Percentiles rank a stretch among this genome's conserved stretches.
Evolutionary conservation across 2,329 filamentous ascomycete genomes (phyloP).

Genomic region (Aspergillus sp.): DNA sequence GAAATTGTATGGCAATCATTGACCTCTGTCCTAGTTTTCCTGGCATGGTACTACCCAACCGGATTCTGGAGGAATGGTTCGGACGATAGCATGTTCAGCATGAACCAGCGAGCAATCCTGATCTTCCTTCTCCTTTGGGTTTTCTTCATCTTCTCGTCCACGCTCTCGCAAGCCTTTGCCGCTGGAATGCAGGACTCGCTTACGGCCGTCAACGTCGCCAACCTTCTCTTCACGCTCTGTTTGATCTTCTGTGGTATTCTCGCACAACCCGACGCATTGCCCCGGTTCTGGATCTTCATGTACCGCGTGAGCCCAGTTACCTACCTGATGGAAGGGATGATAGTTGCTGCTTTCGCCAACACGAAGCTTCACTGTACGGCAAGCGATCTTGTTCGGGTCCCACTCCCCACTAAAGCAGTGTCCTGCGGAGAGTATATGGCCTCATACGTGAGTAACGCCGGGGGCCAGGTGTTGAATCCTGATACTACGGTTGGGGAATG

Average conservation of each 20-base stretch:
- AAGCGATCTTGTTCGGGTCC: slow-evolving; percentile 32
- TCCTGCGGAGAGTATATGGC: slow-evolving; percentile 54
- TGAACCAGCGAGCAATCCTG: slow-evolving; percentile 58
- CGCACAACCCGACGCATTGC: slow-evolving; percentile 57
- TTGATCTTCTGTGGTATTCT: slow-evolving; percentile 57
- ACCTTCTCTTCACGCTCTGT: slow-evolving; percentile 59
- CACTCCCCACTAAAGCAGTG: slow-evolving; percentile 59
- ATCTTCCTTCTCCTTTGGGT: slow-evolving; percentile 65
- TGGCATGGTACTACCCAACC: slow-evolving; percentile 68
- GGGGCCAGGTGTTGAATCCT: slow-evolving; percentile 47
- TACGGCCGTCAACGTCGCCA: slow-evolving; percentile 64
- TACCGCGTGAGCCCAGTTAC: slow-evolving; percentile 68
- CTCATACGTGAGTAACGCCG: slow-evolving; percentile 34
- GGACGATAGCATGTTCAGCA: slow-evolving; percentile 31
- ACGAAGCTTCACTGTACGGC: slow-evolving; percentile 28
- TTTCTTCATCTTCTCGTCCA: slow-evolving; percentile 69
- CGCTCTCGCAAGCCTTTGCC: slow-evolving; percentile 73
- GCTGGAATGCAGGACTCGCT: slow-evolving; percentile 67
- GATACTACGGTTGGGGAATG: slow-evolving; percentile 45
- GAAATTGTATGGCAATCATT: slow-evolving; percentile 68
- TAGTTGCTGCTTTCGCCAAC: slow-evolving; percentile 39
- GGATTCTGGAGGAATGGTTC: slow-evolving; percentile 44
- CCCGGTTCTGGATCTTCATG: slow-evolving; percentile 78
- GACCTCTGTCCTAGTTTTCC: slow-evolving; percentile 62
- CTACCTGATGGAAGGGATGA: slow-evolving; percentile 53